A percentile compares a stretch with the other conserved stretches of the same genome.
Conservation (phyloP, 2,329 filamentous ascomycete species). For the Aspergillus neotritici region DNA sequence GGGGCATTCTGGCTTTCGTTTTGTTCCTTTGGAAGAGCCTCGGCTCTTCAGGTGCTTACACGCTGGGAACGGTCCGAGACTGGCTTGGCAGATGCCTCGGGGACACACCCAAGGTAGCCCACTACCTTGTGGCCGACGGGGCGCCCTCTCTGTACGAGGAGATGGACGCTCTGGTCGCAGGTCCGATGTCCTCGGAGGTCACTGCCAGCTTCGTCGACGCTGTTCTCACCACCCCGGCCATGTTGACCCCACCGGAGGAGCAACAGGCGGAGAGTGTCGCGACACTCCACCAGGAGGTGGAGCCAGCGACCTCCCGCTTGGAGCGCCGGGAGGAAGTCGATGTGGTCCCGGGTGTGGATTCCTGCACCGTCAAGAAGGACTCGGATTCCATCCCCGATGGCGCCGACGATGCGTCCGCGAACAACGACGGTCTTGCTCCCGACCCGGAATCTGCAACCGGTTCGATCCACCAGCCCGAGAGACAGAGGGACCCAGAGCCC, state of each 20-base stretch:
- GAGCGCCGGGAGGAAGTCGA: conserved; percentile 4
- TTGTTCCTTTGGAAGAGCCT: conserved; percentile 6
- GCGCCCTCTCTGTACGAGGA: conserved; percentile 6
- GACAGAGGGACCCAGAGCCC: conserved; percentile 14
- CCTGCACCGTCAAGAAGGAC: conserved; percentile 4
- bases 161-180: conserved; percentile 8
- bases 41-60: conserved; percentile 10
- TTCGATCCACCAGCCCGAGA: conserved; percentile 7
- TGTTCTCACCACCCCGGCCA: conserved; percentile 4
- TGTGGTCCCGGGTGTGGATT: conserved; percentile 3
- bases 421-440: conserved; percentile 12
- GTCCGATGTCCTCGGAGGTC: neutral
- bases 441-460: conserved; percentile 10
- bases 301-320: conserved; percentile 10
- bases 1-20: conserved; percentile 6
- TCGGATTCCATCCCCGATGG: conserved; percentile 6
- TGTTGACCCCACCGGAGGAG: neutral
- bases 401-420: conserved; percentile 12
- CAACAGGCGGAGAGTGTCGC: conserved; percentile 3
- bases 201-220: neutral
- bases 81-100: conserved; percentile 3
- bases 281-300: conserved; percentile 10
- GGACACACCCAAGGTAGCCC: conserved; percentile 9
- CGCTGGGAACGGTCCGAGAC: conserved; percentile 6
- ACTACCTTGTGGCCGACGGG: conserved; percentile 8